Evolutionary conservation across 2,329 filamentous ascomycete species (phyloP), one percentile per base, ranked within the genome.

Genomic region (Fusarium mexicanum): DNA sequence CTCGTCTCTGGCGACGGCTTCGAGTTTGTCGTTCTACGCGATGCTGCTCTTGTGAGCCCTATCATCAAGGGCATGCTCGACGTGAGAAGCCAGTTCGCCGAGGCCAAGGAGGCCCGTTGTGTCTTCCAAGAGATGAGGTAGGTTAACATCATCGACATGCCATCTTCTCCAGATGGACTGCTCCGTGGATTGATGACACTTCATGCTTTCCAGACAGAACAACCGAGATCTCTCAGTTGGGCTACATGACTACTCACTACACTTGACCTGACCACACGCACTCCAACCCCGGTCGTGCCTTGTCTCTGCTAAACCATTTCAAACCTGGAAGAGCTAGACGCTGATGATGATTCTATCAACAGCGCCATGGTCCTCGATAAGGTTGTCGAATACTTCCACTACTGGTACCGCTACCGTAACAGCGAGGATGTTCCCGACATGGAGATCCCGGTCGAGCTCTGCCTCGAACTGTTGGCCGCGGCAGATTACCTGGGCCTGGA

Each of bases 331-430:
- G 54, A 76, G 61, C 55, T 61, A 69, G 69, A 75, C 69, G 73
- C 78, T 76, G 75, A 77, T 74, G 69, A 69, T 77, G 63, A 50
- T 71, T 55, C 24, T 64, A 72, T 69, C 64, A 74, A 70, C 80
- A 95, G 92, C 82, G 92, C 90, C 73, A 85, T 92, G 61, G 89
- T 95, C 11, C 89, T 96, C 6, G 93, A 95, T 81, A 94, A 94
- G 80, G 91, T 95, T 38, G 93, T 91, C 81, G 92, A 95, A 83
- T 96, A 95, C 83, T 91, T 95, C 71, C 93, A 94, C 80, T 95
- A 95, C 85, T 93, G 93, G 85, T 91, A 94, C 83, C 92, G 91
- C 78, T 88, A 94, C 82, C 88, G 88, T 59, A 88, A 94, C 74
- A 86, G 86, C 74, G 91, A 92, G 76, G 91, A 94, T 77, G 92